Conservation (phyloP, 1,139 yeast genomes). For the Chernovozyma aurita region DNA sequence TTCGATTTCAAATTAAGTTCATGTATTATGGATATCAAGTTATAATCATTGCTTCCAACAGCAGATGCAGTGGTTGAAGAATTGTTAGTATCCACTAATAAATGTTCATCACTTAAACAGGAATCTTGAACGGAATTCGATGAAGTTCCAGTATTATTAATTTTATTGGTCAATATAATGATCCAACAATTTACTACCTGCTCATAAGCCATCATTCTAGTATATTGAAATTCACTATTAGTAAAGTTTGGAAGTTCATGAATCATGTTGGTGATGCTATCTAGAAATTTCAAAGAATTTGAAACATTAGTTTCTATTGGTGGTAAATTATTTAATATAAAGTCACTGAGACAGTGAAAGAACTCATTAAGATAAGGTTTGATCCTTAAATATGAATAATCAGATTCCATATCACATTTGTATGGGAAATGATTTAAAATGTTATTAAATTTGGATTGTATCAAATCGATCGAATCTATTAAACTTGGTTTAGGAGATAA, state of each 20-base stretch:
- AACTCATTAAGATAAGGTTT: slow-evolving; percentile 73
- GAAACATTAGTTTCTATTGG: slow-evolving; percentile 61
- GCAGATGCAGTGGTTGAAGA: slow-evolving; percentile 6
- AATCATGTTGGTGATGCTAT: slow-evolving; percentile 60
- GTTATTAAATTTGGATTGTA: slow-evolving; percentile 42
- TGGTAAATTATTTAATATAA: slow-evolving; percentile 72
- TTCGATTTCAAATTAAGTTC: slow-evolving; percentile 39
- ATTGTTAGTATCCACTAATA: neutral
- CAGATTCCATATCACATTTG: slow-evolving; percentile 68
- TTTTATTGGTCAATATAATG: slow-evolving; percentile 46
- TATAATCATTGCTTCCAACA: slow-evolving; percentile 11
- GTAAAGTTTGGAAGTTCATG: slow-evolving; percentile 71
- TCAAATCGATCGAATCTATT: slow-evolving; percentile 45
- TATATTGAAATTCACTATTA: slow-evolving; percentile 68
- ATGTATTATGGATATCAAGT: slow-evolving; percentile 26
- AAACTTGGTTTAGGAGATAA: slow-evolving; percentile 60
- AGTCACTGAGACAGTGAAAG: slow-evolving; percentile 73
- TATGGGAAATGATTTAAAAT: slow-evolving; percentile 61
- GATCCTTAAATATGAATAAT: slow-evolving; percentile 84
- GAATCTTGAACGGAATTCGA: slow-evolving; percentile 6
- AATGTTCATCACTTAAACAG: neutral
- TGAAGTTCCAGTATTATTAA: too few species aligned
- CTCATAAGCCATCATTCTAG: slow-evolving; percentile 68
- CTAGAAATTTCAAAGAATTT: slow-evolving; percentile 63
- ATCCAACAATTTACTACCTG: slow-evolving; percentile 78